phyloP scores from a whole-genome alignment of 495 filamentous ascomycete species.

The Xylaria scruposa region DNA sequence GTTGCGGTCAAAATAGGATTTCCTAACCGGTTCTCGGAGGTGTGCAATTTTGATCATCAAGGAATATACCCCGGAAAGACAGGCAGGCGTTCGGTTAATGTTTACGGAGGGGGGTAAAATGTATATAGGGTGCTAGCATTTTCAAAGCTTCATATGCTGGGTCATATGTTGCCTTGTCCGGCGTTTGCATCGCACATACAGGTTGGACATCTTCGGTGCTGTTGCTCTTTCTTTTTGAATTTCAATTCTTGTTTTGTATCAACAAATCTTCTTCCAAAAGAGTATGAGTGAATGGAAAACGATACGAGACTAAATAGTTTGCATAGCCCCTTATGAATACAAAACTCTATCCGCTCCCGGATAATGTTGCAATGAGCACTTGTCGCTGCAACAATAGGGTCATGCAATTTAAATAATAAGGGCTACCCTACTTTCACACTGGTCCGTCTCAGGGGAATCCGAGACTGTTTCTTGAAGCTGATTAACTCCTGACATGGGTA shows the following conservation, averaged over 20 bases:
- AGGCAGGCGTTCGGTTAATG: constrained; percentile 16
- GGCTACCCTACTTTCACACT: neutral
- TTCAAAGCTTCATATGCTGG: neutral
- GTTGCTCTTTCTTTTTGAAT: neutral
- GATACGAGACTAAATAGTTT: neutral
- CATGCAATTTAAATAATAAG: neutral
- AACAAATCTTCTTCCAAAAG: neutral
- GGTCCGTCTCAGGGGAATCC: no score
- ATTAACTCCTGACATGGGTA: no score
- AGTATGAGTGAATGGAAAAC: neutral
- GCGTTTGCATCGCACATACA: neutral
- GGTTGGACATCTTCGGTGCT: neutral
- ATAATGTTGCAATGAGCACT: neutral
- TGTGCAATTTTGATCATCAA: neutral
- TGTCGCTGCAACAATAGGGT: neutral
- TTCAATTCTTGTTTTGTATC: neutral
- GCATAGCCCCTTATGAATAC: constrained; percentile 1
- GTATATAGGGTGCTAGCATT: constrained; percentile 8
- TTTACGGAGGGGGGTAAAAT: neutral
- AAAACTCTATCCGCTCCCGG: neutral
- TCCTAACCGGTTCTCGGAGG: constrained; percentile 2
- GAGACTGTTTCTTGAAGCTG: no score
- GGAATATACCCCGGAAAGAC: constrained; percentile 22
- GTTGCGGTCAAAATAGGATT: constrained; percentile 1
- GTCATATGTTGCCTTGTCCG: constrained; percentile 1